Base-by-base conservation (phyloP, 768 basidiomycete species). In the Mycena haematopus region DNA sequence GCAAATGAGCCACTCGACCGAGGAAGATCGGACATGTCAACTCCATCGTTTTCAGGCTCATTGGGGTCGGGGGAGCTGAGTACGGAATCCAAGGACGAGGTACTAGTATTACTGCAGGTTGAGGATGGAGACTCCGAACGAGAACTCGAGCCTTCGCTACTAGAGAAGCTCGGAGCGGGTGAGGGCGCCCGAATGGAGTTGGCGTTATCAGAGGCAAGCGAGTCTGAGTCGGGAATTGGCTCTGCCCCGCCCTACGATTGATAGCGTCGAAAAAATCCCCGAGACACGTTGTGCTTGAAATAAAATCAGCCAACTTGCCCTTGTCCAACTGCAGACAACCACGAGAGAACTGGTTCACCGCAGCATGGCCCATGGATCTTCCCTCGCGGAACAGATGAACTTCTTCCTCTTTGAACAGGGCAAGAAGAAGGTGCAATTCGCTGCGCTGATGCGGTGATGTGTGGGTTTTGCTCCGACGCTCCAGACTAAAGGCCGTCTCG, bases 361-460 rank as follows among this genome's bases (percentile, higher is more conserved):
- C 63, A 10, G 46, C 63, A 33, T 69, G 69, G 7, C 69, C 68
- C 54, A 69, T 46, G 5, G 52, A 38, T 0, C 70, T 44, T 36
- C 69, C 67, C 11, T 62, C 33, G 2, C 68, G 44, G 55, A 69
- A 71, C 2, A 17, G 14, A 49, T 74, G 73, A 0, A 71, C 58
- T 22, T 70, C 61, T 21, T 69, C 61, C 22, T 63, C 57, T 10
- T 59, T 53, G 58, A 65, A 71, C 36, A 68, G 24, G 3, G 40
- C 22, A 3, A 71, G 56, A 4, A 72, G 68, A 22, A 63, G 56
- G n/a, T 38, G 33, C 17, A 66, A 22, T 42, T 73, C 70, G 17
- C 64, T 44, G 11, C 55, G 61, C 27, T 52, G 62, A 44, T 71
- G 67, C 17, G 70, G 66, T 0, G 63, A 62, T 0, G 65, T 63